These are phyloP conservation scores for Gigaspora rosea DNA, from an alignment of 192 early-diverging fungal species.

Conservation along the genomic window DNA sequence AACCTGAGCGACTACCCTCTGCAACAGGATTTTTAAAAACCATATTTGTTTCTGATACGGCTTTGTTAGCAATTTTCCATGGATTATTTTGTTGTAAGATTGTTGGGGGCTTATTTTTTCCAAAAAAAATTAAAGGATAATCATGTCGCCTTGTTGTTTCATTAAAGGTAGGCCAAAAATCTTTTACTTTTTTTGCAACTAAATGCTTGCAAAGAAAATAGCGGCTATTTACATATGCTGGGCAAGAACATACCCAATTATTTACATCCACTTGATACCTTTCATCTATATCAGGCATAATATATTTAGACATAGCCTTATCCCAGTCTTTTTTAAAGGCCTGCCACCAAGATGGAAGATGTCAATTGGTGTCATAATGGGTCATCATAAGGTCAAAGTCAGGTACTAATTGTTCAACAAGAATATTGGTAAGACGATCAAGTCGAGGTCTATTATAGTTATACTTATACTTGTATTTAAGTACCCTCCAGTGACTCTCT, in stretches of 20 bases:
- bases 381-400: background rate
- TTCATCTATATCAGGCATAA: background rate
- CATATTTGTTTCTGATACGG: too few species aligned
- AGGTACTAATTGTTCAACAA: background rate
- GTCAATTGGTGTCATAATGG: background rate
- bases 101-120: too few species aligned
- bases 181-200: too few species aligned
- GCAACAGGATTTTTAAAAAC: too few species aligned
- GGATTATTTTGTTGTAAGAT: too few species aligned
- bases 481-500: background rate
- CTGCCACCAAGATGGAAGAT: background rate
- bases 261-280: background rate
- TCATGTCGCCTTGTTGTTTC: too few species aligned
- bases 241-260: constrained; percentile 2
- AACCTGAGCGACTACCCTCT: background rate
- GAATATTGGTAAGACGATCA: background rate
- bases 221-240: background rate
- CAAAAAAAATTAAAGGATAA: too few species aligned
- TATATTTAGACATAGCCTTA: background rate
- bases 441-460: background rate
- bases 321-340: background rate
- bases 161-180: too few species aligned
- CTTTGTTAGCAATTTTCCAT: too few species aligned
- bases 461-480: constrained; percentile 20
- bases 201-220: too few species aligned